Percentiles rank a stretch among this genome's conserved stretches.
phyloP scores from a whole-genome alignment of 2,329 filamentous ascomycete species.

The Fusarium robinianum region DNA sequence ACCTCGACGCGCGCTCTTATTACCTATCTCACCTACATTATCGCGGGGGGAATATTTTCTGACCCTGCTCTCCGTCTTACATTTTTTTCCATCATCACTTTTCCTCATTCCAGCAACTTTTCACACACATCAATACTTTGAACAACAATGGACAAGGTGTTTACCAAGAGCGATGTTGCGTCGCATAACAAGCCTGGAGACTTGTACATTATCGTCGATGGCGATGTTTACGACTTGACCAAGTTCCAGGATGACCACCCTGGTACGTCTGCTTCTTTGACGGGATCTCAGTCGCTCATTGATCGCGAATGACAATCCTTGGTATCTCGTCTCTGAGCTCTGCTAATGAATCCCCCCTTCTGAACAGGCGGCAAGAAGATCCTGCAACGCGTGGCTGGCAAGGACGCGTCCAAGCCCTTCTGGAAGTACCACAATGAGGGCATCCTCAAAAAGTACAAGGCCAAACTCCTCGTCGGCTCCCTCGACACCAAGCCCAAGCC shows the following conservation, averaged over 20 bases:
- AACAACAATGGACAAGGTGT: constrained; percentile 80
- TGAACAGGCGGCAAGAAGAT: constrained; percentile 66
- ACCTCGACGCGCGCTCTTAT: too few species aligned
- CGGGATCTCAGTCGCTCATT: background rate
- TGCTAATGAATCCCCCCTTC: too few species aligned
- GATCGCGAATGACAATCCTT: background rate
- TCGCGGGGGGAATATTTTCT: too few species aligned
- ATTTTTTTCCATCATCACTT: background rate
- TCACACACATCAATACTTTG: constrained; percentile 3
- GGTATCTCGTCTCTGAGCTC: too few species aligned
- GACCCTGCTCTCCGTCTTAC: background rate
- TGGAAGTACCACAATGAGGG: constrained; percentile 83
- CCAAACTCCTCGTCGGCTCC: constrained; percentile 79
- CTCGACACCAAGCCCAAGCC: constrained; percentile 83
- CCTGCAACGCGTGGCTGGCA: constrained; percentile 64
- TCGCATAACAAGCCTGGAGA: constrained; percentile 87
- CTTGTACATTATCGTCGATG: constrained; percentile 89
- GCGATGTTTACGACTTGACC: constrained; percentile 94
- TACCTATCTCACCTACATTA: too few species aligned
- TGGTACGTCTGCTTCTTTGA: constrained; percentile 54
- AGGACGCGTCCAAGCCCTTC: constrained; percentile 69
- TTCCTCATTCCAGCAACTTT: constrained; percentile 2
- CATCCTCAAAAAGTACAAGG: constrained; percentile 85
- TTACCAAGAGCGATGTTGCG: constrained; percentile 82
- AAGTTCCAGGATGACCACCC: constrained; percentile 86